Evolutionary conservation across 2,329 filamentous ascomycete species (phyloP), one percentile per base, ranked within the genome.

Genomic region (Microsporum canis): DNA sequence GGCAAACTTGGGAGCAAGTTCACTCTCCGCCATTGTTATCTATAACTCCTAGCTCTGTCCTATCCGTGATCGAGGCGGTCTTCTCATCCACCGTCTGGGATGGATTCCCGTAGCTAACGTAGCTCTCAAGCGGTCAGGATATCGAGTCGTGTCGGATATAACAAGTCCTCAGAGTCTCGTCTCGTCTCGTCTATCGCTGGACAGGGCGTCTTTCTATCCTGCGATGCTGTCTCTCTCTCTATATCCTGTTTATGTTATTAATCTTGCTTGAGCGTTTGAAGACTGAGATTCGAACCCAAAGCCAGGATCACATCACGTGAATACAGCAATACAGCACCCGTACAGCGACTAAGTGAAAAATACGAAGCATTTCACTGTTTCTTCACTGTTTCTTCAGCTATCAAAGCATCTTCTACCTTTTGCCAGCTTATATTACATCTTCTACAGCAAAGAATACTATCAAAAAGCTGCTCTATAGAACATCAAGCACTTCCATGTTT

Each of bases 1-100:
- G 69, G 84, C 84, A 69, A 86, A 86, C 73, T 82, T 82, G 66
- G 84, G 84, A 61, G 83, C 75, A 64, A 79, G 73, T 63, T 82
- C 79, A 64, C 76, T 81, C 63, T 75, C 74, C 56, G 72, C 71
- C 75, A 78, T 77, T 63, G 62, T 75, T 23, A 69, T 67, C 49
- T n/a, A 47, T 7, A 34, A 31, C 51, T 55, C 51, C 31, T 10
- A 31, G 14, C 17, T 36, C 7, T 55, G 17, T 55, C 51, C 14
- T 34, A n/a, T 34, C 17, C 14, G 51, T 3, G 49, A 33, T 53
- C 49, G 29, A 29, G 51, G 14, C 14, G 49, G 12, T 43, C 14
- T 17, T 31, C 33, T 39, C 47, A 33, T 27, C 34, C 27, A 45
- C 5, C n/a, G 17, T 23, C 23, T 29, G 45, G 29, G 51, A 53